Evolutionary conservation across 495 filamentous ascomycete species (phyloP).

Genomic region (Talaromyces adpressus): DNA sequence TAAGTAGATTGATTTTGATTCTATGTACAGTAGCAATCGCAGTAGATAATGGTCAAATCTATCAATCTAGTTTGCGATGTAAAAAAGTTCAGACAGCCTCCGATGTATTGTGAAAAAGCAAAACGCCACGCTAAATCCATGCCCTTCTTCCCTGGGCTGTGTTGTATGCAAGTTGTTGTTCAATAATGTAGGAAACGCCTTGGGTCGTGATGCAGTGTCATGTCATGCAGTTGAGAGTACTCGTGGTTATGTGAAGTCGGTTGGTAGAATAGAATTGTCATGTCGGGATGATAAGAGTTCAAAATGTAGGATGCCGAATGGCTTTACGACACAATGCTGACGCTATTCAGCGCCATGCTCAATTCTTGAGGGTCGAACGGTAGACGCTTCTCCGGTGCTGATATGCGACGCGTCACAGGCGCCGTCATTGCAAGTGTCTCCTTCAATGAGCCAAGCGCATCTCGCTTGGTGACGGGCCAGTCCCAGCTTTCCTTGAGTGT

Average conservation of each 20-base stretch:
- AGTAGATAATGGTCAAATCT: neutral
- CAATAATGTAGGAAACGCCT: neutral
- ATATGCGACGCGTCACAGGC: slow-evolving; percentile 25
- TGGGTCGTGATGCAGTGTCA: neutral
- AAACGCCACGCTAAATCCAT: slow-evolving; percentile 4
- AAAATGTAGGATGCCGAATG: neutral
- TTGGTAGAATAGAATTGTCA: neutral
- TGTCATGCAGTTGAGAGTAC: neutral
- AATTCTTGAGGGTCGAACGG: slow-evolving; percentile 37
- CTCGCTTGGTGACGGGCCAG: slow-evolving; percentile 22
- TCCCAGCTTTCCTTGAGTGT: slow-evolving; percentile 21
- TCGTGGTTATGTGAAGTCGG: neutral
- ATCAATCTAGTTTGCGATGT: neutral
- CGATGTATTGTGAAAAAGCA: neutral
- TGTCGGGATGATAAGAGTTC: neutral
- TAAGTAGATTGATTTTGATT: neutral
- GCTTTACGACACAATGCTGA: slow-evolving; percentile 10
- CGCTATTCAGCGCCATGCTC: slow-evolving; percentile 33
- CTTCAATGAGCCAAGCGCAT: slow-evolving; percentile 28
- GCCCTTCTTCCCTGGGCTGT: neutral
- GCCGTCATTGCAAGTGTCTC: slow-evolving; percentile 30
- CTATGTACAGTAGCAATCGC: neutral
- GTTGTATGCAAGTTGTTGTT: neutral
- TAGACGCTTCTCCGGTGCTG: slow-evolving; percentile 24
- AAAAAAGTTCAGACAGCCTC: slow-evolving; percentile 3